Evolutionary conservation across 148 eudicot species (phyloP).

Genomic region (Camellia lanceoleosa): DNA sequence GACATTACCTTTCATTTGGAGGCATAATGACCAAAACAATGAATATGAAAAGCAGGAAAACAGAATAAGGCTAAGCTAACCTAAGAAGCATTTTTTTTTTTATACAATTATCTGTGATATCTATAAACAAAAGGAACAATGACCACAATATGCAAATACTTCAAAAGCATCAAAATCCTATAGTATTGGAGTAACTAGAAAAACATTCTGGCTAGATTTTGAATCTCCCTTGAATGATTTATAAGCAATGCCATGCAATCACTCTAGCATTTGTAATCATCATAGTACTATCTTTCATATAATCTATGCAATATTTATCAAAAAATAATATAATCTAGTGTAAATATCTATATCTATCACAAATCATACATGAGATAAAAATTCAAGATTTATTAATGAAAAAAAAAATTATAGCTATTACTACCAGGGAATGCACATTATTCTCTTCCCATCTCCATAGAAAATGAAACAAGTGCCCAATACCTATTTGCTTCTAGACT

Average conservation of each 20-base stretch:
- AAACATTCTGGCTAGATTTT: conserved; percentile 3
- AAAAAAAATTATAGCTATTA: not conserved
- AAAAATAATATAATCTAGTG: not conserved
- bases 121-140: not conserved
- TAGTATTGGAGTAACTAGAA: not conserved
- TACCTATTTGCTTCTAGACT: not conserved
- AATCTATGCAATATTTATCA: not conserved
- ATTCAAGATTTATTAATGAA: not conserved
- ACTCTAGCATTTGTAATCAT: not conserved
- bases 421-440: not conserved
- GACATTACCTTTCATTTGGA: not conserved
- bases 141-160: conserved; percentile 7
- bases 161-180: not conserved
- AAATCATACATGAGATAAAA: not conserved
- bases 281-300: not conserved
- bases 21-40: not conserved
- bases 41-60: not conserved
- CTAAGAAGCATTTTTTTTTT: not conserved
- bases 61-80: not conserved
- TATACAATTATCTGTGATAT: too few species aligned
- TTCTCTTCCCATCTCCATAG: not conserved
- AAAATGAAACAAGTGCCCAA: not conserved
- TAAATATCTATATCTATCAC: not conserved
- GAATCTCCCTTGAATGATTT: not conserved
- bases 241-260: not conserved